Evolutionary conservation across 345 rosid genomes (phyloP).

Genomic region (Carallia pectinifolia): DNA sequence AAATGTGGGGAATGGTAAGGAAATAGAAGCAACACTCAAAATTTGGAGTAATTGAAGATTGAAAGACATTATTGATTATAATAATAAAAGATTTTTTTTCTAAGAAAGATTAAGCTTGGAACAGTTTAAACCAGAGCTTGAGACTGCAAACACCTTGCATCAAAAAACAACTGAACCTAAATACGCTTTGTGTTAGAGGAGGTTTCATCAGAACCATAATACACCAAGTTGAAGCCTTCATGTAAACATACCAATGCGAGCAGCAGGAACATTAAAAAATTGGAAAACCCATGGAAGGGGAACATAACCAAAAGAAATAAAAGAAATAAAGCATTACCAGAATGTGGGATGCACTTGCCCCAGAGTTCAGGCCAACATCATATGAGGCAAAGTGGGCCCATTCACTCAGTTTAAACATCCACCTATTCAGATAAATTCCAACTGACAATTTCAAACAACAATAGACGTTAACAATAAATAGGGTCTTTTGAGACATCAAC

Average conservation of each 20-base stretch:
- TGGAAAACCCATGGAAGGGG: background rate
- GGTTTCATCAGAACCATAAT: no score
- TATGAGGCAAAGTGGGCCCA: slow-evolving; percentile 89
- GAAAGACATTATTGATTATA: no score
- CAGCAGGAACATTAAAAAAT: background rate
- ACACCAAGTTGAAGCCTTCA: background rate
- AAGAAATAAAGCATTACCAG: slow-evolving; percentile 47
- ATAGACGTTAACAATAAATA: background rate
- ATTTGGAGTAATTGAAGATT: no score
- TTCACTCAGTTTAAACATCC: slow-evolving; percentile 95
- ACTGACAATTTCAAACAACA: background rate
- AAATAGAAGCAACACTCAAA: no score
- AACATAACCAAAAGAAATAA: background rate
- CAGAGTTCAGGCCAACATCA: slow-evolving; percentile 82
- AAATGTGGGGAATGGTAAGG: no score
- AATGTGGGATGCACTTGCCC: slow-evolving; percentile 90
- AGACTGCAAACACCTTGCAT: background rate
- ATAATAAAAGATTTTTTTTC: no score
- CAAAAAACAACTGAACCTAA: background rate
- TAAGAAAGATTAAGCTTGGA: no score
- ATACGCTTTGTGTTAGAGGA: no score
- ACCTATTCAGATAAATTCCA: slow-evolving; percentile 39
- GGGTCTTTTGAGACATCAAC: background rate
- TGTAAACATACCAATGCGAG: background rate
- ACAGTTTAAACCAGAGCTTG: background rate